Evolutionary conservation across 495 filamentous ascomycete genomes (phyloP).

Genomic region (Rhypophila decipiens): DNA sequence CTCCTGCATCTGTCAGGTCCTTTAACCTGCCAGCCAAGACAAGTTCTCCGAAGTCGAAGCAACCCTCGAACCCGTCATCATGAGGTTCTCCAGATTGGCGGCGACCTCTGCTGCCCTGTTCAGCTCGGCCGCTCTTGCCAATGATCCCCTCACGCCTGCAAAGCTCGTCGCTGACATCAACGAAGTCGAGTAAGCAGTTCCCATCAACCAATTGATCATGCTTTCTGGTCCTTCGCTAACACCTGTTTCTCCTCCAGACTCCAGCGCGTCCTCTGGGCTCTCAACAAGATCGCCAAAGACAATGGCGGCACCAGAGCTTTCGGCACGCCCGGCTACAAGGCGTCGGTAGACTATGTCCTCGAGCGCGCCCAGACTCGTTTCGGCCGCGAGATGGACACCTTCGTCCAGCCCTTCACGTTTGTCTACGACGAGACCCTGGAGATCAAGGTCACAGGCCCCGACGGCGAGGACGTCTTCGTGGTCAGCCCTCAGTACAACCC

Average conservation of each 20-base stretch:
- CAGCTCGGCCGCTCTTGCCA: slow-evolving; percentile 11
- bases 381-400: slow-evolving; percentile 29
- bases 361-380: slow-evolving; percentile 30
- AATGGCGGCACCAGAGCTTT: slow-evolving; percentile 48
- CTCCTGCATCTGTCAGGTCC: no score
- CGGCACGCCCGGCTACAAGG: slow-evolving; percentile 54
- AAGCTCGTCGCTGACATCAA: slow-evolving; percentile 23
- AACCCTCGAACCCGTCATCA: slow-evolving; percentile 25
- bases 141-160: slow-evolving; percentile 18
- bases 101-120: slow-evolving; percentile 9
- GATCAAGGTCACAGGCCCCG: slow-evolving; percentile 21
- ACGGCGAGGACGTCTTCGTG: slow-evolving; percentile 23
- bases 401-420: slow-evolving; percentile 48
- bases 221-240: slow-evolving; percentile 5
- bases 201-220: neutral
- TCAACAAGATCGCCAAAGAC: slow-evolving; percentile 35
- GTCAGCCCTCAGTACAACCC: slow-evolving; percentile 23
- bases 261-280: slow-evolving; percentile 28
- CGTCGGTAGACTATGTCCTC: slow-evolving; percentile 57
- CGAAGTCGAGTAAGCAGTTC: slow-evolving; percentile 18
- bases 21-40: neutral
- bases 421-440: slow-evolving; percentile 22
- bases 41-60: neutral
- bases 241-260: slow-evolving; percentile 11
- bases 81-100: slow-evolving; percentile 8